phyloP scores from a whole-genome alignment of 179 eudicot species.

The Actinidia chinensis region DNA sequence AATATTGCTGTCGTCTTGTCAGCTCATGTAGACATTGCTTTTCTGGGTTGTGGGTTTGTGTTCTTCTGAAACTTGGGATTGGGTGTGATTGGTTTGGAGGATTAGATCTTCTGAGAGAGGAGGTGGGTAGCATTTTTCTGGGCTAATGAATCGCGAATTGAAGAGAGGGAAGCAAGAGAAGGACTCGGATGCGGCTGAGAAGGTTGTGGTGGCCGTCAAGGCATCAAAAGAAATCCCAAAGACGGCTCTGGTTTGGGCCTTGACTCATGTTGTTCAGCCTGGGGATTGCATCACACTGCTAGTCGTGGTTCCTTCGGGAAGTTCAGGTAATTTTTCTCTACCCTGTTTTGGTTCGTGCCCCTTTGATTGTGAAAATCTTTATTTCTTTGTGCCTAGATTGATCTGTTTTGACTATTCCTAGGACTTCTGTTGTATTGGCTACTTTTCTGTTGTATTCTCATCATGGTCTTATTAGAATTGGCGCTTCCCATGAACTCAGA shows the following conservation, averaged over 20 bases:
- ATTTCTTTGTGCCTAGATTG: not conserved
- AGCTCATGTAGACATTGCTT: conserved; percentile 20
- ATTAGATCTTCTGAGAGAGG: conserved; percentile 4
- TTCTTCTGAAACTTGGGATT: conserved; percentile 12
- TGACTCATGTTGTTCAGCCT: conserved; percentile 98
- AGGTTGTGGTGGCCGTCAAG: conserved; percentile 91
- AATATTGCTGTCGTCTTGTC: conserved; percentile 12
- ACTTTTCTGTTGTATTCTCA: not conserved
- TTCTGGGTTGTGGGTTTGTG: not conserved
- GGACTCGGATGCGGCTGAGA: conserved; percentile 53
- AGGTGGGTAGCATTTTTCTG: conserved; percentile 1
- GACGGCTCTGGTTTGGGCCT: conserved; percentile 87
- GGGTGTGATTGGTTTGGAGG: conserved; percentile 2
- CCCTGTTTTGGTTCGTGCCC: not conserved
- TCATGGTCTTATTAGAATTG: not conserved
- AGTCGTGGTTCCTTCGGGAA: conserved; percentile 75
- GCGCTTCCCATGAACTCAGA: not conserved
- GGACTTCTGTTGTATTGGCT: too few species aligned
- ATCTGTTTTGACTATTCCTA: not conserved
- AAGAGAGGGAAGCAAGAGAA: conserved; percentile 38
- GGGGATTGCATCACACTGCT: conserved; percentile 86
- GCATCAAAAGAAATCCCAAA: conserved; percentile 88
- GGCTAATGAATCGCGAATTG: conserved; percentile 38
- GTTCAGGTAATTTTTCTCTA: conserved; percentile 39
- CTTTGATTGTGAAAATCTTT: not conserved